Percentiles rank a stretch among this genome's conserved stretches.
Conservation (phyloP, 306 rosid genomes). For the Dalbergia oliveri region DNA sequence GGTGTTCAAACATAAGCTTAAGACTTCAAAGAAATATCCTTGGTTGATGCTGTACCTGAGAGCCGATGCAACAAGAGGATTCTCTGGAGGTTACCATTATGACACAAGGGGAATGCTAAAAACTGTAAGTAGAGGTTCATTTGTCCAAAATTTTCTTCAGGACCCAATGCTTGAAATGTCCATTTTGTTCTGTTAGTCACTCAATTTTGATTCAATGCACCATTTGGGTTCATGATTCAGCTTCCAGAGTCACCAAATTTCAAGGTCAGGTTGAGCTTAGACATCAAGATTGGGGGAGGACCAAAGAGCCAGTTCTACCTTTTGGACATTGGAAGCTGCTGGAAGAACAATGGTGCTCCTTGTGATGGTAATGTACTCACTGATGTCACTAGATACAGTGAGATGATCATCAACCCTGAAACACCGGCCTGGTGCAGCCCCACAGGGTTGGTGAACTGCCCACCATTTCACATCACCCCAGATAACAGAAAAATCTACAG, state of each 20-base stretch:
- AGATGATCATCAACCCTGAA: slow-evolving; percentile 78
- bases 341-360: slow-evolving; percentile 80
- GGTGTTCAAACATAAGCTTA: slow-evolving; percentile 74
- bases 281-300: slow-evolving; percentile 66
- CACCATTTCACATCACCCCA: slow-evolving; percentile 80
- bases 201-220: neutral
- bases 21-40: slow-evolving; percentile 81
- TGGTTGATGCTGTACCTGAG: slow-evolving; percentile 90
- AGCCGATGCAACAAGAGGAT: slow-evolving; percentile 86
- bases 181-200: neutral
- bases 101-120: slow-evolving; percentile 88
- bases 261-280: slow-evolving; percentile 53
- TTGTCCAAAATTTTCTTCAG: neutral
- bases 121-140: slow-evolving; percentile 56
- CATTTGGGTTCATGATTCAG: slow-evolving; percentile 52
- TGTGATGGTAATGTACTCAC: slow-evolving; percentile 75
- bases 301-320: slow-evolving; percentile 74
- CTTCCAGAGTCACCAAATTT: slow-evolving; percentile 54
- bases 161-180: neutral
- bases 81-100: slow-evolving; percentile 90
- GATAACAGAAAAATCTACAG: slow-evolving; percentile 66
- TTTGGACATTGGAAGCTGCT: slow-evolving; percentile 81
- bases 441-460: slow-evolving; percentile 59
- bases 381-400: slow-evolving; percentile 79
- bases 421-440: slow-evolving; percentile 55